Evolutionary conservation across 1,284 basidiomycete species (phyloP).

Genomic region (Ceratobasidium papillatum): DNA sequence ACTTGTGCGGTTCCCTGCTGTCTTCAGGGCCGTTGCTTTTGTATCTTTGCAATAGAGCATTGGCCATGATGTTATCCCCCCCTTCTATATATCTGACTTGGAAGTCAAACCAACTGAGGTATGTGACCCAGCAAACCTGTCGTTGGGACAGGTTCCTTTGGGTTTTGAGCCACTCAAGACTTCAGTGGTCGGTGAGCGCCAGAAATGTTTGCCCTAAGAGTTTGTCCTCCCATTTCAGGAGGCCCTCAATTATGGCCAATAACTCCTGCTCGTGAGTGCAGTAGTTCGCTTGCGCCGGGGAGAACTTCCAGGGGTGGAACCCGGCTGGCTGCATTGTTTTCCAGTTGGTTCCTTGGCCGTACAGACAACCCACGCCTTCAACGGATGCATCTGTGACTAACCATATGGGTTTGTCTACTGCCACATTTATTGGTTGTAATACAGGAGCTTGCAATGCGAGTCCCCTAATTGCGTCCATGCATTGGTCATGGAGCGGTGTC

Average conservation of each 20-base stretch:
- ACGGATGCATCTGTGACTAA: constrained; percentile 49
- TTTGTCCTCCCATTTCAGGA: constrained; percentile 55
- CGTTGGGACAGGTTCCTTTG: constrained; percentile 51
- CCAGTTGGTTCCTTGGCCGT: constrained; percentile 18
- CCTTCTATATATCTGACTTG: constrained; percentile 52
- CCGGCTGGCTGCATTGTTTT: not conserved
- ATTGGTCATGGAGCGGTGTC: constrained; percentile 51
- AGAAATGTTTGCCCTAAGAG: constrained; percentile 51
- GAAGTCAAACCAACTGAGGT: constrained; percentile 52
- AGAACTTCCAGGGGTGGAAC: constrained; percentile 10
- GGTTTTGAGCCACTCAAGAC: constrained; percentile 52
- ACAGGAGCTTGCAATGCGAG: constrained; percentile 48
- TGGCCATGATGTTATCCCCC: constrained; percentile 42
- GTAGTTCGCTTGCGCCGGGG: not conserved
- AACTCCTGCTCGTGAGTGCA: constrained; percentile 32
- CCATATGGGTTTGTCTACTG: constrained; percentile 46
- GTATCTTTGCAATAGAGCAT: constrained; percentile 49
- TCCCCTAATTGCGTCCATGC: constrained; percentile 54
- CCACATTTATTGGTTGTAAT: constrained; percentile 44
- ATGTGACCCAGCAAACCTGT: constrained; percentile 54
- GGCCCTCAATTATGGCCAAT: constrained; percentile 53
- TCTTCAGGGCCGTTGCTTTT: constrained; percentile 48
- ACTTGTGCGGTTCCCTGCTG: constrained; percentile 45
- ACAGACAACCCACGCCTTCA: constrained; percentile 38
- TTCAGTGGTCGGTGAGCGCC: constrained; percentile 56